Evolutionary conservation across 768 basidiomycete species (phyloP), one percentile per base, ranked within the genome.

Genomic region (Neoboletus subvelutipes): DNA sequence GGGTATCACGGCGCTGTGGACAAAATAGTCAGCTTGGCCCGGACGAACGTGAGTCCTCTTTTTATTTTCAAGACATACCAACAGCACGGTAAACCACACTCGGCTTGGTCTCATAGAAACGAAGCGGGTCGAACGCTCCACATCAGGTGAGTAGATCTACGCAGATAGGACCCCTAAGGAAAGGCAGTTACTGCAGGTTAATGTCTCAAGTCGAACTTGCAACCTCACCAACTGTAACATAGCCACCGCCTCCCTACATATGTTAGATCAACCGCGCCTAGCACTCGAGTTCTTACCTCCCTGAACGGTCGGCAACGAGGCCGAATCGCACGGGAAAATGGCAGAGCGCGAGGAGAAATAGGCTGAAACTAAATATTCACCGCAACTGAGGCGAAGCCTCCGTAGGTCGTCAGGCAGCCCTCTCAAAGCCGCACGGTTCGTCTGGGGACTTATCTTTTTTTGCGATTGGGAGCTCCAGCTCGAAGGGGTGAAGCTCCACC

Each of bases 261-360:
- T 12, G 22, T 62, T 20, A 53, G 52, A 45, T 45, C 20, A 47
- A 26, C 46, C 5, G 1, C 22, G 4, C 10, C 3, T 17, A 28
- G 24, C 39, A 47, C 15, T 24, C 24, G 17, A 52, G 18, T n/a
- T 45, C 46, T 24, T 33, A 73, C 69, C 45, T 83, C 78, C 37
- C 81, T 78, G 65, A 90, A 90, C 0, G 86, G 85, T 36, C 87
- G 67, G 71, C 90, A 87, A 26, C 88, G 80, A 0, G 89, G 89
- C 26, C 83, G 84, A 24, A 91, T 78, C 33, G 90, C 83, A 54
- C 88, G 80, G 72, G 90, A 88, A 75, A 87, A 90, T 0, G 90
- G 89, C 1, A 88, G 90, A 10, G 82, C 77, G 62, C 83, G 79
- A 0, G 88, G 88, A 67, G 83, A 90, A 18, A 75, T 76, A 1